A percentile compares a stretch with the other conserved stretches of the same genome.
These are phyloP conservation scores for Isochrysis galbana DNA, from an alignment of 78 protist species.

Conservation along the genomic window DNA sequence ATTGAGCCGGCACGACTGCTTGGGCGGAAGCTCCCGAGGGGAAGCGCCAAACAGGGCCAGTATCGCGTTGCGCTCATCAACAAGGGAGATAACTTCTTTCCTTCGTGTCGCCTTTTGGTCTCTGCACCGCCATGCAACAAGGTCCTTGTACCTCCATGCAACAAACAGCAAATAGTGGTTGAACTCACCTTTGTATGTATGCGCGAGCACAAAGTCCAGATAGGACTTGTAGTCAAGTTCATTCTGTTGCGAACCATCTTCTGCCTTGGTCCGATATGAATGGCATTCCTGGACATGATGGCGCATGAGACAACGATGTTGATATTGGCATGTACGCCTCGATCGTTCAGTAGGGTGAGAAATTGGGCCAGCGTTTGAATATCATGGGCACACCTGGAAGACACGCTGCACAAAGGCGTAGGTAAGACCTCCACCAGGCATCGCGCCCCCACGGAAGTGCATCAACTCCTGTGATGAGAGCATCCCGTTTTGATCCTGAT, in stretches of 20 bases:
- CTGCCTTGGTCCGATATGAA: not conserved
- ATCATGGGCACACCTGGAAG: slow-evolving; percentile 35
- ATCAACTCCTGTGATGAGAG: slow-evolving; percentile 32
- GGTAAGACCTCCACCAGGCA: not conserved
- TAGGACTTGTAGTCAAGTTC: slow-evolving; percentile 52
- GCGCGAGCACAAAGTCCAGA: slow-evolving; percentile 54
- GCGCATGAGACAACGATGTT: not conserved
- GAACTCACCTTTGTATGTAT: slow-evolving; percentile 28
- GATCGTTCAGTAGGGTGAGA: too few relatives aligned
- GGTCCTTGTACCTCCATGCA: too few relatives aligned
- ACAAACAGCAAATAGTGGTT: too few relatives aligned
- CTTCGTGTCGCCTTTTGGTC: too few relatives aligned
- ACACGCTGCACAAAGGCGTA: not conserved
- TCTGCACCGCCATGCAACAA: too few relatives aligned
- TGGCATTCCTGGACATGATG: slow-evolving; percentile 17
- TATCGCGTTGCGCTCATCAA: too few relatives aligned
- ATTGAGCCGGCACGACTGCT: too few relatives aligned
- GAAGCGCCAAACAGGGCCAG: too few relatives aligned
- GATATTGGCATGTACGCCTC: not conserved
- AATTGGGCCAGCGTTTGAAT: too few relatives aligned
- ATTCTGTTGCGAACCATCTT: not conserved
- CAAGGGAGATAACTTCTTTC: too few relatives aligned
- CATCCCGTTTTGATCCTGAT: slow-evolving; percentile 53
- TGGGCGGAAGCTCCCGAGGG: too few relatives aligned
- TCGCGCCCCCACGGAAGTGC: not conserved